Conservation (phyloP, 108 stramenopile species). For the Fragilaria crotonensis region DNA sequence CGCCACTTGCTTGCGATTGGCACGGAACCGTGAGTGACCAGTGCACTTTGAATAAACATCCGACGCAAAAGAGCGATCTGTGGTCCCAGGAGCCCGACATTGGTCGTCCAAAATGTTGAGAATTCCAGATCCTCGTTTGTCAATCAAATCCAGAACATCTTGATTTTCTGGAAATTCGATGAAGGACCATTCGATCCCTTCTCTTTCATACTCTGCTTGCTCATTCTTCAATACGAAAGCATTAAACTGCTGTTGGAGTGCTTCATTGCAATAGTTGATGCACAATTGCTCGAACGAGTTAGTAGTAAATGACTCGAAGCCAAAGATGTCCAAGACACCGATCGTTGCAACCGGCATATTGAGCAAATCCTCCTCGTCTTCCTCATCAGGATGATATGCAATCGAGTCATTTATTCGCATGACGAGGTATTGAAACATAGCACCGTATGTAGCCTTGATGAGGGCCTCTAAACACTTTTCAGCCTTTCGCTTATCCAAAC, state of each 20-base stretch:
- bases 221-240: constrained; percentile 95
- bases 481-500: constrained; percentile 67
- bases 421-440: constrained; percentile 90
- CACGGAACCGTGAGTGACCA: constrained; percentile 59
- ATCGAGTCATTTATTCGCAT: constrained; percentile 76
- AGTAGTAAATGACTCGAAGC: constrained; percentile 93
- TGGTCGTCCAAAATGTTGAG: constrained; percentile 90
- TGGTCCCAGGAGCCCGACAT: constrained; percentile 85
- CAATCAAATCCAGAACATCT: constrained; percentile 94
- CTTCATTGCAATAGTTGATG: no score
- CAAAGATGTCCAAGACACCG: constrained; percentile 95
- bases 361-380: no score
- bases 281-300: no score
- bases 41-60: constrained; percentile 84
- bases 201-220: constrained; percentile 92
- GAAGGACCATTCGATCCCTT: constrained; percentile 88
- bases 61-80: constrained; percentile 84
- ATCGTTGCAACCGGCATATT: constrained; percentile 72
- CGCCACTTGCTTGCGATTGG: constrained; percentile 58
- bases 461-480: constrained; percentile 86
- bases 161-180: no score
- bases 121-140: constrained; percentile 87
- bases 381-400: constrained; percentile 5
- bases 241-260: constrained; percentile 99
- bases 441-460: constrained; percentile 90